Conservation (phyloP, 2,329 filamentous ascomycete genomes). For the Lecanicillium sp. region DNA sequence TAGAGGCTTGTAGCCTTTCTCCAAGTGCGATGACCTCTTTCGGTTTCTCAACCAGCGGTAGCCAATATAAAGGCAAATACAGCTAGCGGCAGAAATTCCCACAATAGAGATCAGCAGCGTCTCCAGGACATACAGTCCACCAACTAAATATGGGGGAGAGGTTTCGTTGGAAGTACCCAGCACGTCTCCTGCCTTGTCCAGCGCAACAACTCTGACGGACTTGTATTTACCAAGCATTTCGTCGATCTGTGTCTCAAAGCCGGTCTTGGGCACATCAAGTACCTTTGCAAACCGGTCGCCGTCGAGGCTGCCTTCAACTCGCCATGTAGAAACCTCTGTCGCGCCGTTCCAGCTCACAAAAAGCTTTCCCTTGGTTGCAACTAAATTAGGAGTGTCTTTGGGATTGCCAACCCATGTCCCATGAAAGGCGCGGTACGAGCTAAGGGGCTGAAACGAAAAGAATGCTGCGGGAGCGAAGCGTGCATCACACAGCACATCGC, state of each 20-base stretch:
- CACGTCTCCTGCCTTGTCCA: slow-evolving; percentile 2
- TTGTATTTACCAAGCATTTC: background rate
- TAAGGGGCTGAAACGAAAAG: slow-evolving; percentile 8
- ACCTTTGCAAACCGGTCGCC: slow-evolving; percentile 1
- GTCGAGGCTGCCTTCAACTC: slow-evolving; percentile 1
- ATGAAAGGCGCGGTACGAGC: slow-evolving; percentile 8
- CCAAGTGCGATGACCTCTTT: background rate
- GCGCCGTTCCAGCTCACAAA: slow-evolving; percentile 12
- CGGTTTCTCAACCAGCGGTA: background rate
- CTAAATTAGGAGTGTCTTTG: slow-evolving; percentile 3
- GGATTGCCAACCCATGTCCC: slow-evolving; percentile 9
- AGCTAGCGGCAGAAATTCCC: background rate
- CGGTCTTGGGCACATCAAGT: background rate
- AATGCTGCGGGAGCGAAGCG: slow-evolving; percentile 7
- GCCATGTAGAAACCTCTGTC: slow-evolving; percentile 9
- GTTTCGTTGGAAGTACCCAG: slow-evolving; percentile 5
- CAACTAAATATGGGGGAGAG: background rate
- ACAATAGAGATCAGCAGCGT: background rate
- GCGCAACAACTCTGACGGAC: slow-evolving; percentile 1
- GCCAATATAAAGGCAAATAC: background rate
- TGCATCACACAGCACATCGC: slow-evolving; percentile 39
- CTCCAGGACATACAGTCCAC: slow-evolving; percentile 1
- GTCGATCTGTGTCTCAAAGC: slow-evolving; percentile 5
- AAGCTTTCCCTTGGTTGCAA: background rate
- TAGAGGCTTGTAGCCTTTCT: slow-evolving; percentile 2